Conservation (phyloP, 2,329 filamentous ascomycete genomes). For the Pseudocercospora macadamiae region DNA sequence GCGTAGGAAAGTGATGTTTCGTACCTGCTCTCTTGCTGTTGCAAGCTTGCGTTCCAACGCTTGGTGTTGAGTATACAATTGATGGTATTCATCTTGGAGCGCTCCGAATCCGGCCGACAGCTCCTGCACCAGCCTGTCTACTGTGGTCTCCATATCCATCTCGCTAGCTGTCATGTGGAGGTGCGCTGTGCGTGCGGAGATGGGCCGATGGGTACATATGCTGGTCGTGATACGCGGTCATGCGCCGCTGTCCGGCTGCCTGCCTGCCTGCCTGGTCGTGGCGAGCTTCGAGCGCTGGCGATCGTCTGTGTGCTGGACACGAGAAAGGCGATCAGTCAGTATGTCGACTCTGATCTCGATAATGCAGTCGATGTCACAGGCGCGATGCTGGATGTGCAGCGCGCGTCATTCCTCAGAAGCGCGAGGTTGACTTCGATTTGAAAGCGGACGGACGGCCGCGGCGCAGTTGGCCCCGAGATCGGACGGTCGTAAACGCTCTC, state of each 20-base stretch:
- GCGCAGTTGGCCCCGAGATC: neutral
- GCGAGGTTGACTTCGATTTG: neutral
- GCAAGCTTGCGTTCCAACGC: constrained; percentile 52
- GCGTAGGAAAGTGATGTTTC: constrained; percentile 21
- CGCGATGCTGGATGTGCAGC: neutral
- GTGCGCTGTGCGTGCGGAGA: neutral
- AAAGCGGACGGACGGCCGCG: neutral
- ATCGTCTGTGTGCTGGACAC: too few relatives aligned
- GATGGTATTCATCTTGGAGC: constrained; percentile 51
- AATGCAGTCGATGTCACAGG: neutral
- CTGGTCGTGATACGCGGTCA: neutral
- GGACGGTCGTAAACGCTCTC: neutral
- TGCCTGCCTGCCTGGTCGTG: neutral
- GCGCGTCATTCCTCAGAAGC: constrained; percentile 4
- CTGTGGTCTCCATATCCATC: constrained; percentile 13
- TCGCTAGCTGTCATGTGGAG: constrained; percentile 16
- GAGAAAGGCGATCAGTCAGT: too few relatives aligned
- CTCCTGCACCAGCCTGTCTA: constrained; percentile 42
- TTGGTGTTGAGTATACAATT: constrained; percentile 48
- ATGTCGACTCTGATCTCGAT: neutral
- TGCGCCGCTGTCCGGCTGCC: neutral
- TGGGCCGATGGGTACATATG: neutral
- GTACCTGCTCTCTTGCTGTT: constrained; percentile 54
- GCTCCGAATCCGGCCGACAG: constrained; percentile 50
- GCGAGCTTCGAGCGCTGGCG: too few relatives aligned